These are phyloP conservation scores for Chrysosphaeria jannelii DNA, from an alignment of 2,329 filamentous ascomycete genomes.

Conservation along the genomic window DNA sequence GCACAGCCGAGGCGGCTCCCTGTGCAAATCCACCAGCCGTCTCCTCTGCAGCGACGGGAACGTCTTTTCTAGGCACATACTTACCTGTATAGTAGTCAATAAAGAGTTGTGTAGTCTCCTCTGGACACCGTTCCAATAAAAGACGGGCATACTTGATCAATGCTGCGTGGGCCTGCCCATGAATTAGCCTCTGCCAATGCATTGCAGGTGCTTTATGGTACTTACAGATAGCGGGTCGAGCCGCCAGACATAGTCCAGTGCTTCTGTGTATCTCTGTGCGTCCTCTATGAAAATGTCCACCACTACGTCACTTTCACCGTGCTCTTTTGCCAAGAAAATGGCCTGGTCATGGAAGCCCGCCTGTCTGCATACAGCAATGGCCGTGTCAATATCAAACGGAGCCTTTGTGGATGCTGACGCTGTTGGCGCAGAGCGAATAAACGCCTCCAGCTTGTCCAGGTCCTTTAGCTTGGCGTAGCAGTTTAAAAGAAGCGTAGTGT, in stretches of 20 bases:
- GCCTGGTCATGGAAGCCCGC: conserved; percentile 93
- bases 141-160: conserved; percentile 90
- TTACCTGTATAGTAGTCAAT: conserved; percentile 81
- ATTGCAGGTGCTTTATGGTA: neutral
- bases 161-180: conserved; percentile 37
- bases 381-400: conserved; percentile 87
- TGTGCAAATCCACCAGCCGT: conserved; percentile 15
- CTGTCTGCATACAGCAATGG: conserved; percentile 90
- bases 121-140: conserved; percentile 59
- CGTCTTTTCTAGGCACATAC: conserved; percentile 43
- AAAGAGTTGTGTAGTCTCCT: conserved; percentile 60
- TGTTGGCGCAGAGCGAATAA: no score
- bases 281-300: conserved; percentile 92
- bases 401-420: no score
- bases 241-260: conserved; percentile 72
- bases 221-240: conserved; percentile 48
- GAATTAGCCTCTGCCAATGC: neutral
- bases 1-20: conserved; percentile 45
- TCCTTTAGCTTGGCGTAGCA: conserved; percentile 97
- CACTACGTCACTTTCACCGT: conserved; percentile 77
- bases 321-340: conserved; percentile 78
- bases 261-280: conserved; percentile 66
- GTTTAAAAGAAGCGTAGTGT: conserved; percentile 80
- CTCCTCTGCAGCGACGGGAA: conserved; percentile 8
- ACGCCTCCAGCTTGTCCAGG: conserved; percentile 80